Percentiles rank a stretch among this genome's conserved stretches.
Conservation (phyloP, 129 eudicot species). For the Saposhnikovia divaricata region DNA sequence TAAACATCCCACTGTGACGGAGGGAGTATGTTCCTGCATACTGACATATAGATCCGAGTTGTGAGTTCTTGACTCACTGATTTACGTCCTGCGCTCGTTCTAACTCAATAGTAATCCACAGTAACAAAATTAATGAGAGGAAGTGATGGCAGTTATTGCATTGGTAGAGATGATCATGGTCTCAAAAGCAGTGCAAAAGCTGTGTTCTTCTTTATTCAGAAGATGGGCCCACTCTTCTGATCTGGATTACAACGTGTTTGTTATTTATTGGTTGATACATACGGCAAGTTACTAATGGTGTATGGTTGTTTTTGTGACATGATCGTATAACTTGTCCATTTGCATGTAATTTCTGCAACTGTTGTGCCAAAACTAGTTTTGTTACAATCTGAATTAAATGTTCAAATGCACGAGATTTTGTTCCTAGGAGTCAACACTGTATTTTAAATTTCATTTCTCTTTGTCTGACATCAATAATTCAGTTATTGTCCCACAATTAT, state of each 20-base stretch:
- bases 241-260: background rate
- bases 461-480: background rate
- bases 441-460: background rate
- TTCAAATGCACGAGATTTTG: background rate
- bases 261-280: background rate
- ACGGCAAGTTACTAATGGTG: background rate
- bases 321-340: background rate
- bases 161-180: background rate
- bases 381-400: background rate
- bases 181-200: background rate
- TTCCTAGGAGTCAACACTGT: background rate
- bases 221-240: background rate
- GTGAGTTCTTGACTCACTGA: background rate
- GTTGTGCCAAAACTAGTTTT: background rate
- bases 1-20: too few relatives aligned
- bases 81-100: background rate
- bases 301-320: background rate
- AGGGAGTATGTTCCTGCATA: too few relatives aligned
- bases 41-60: background rate
- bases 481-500: too few relatives aligned
- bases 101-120: too few relatives aligned
- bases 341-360: background rate
- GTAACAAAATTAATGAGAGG: too few relatives aligned
- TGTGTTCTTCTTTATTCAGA: background rate
- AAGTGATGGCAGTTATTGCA: too few relatives aligned